phyloP scores from a whole-genome alignment of 352 stramenopile genomes.

The Pythium aphanidermatum region DNA sequence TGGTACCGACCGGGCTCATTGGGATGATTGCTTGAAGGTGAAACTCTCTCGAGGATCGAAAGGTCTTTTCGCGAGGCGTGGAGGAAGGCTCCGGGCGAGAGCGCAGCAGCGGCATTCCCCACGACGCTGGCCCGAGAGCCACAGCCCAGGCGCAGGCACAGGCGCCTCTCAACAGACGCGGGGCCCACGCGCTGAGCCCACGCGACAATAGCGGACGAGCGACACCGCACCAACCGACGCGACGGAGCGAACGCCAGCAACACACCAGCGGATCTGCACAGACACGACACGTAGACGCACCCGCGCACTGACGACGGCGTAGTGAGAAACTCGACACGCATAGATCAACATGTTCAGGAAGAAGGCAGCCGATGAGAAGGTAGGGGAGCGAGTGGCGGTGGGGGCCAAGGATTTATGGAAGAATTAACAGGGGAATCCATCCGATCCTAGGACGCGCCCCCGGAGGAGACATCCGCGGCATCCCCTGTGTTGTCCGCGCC shows the following conservation, averaged over 20 bases:
- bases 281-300: not conserved
- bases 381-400: slow-evolving; percentile 7
- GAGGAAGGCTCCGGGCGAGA: slow-evolving; percentile 5
- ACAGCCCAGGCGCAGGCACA: too few species aligned
- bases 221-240: too few species aligned
- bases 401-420: slow-evolving; percentile 8
- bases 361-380: slow-evolving; percentile 34
- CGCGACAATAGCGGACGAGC: too few species aligned
- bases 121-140: too few species aligned
- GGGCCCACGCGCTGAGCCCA: too few species aligned
- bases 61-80: slow-evolving; percentile 19
- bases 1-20: too few species aligned
- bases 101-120: too few species aligned
- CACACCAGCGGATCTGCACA: too few species aligned
- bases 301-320: too few species aligned
- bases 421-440: not conserved
- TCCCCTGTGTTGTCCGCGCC: slow-evolving; percentile 23
- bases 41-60: slow-evolving; percentile 28
- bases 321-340: not conserved
- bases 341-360: slow-evolving; percentile 30
- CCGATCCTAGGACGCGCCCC: slow-evolving; percentile 23
- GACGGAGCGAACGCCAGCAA: too few species aligned
- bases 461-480: slow-evolving; percentile 49
- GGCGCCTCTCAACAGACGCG: too few species aligned
- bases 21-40: slow-evolving; percentile 21